Conservation (phyloP, 2,329 filamentous ascomycete genomes). For the Diplodia corticola region DNA sequence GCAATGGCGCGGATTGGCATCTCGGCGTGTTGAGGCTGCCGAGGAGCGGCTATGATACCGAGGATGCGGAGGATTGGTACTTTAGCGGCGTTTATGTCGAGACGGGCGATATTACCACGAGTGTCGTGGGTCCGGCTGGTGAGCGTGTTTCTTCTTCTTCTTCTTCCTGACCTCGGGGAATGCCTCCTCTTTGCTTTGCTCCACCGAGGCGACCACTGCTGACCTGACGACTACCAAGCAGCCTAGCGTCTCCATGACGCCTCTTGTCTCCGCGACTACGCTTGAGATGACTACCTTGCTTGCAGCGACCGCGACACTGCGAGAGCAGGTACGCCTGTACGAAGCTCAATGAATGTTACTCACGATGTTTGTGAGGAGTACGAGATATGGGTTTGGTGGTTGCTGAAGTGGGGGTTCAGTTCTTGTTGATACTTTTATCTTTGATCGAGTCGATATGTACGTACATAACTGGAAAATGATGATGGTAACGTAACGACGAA, state of each 20-base stretch:
- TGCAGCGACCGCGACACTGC: conserved; percentile 23
- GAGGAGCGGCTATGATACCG: conserved; percentile 55
- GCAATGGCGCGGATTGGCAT: conserved; percentile 72
- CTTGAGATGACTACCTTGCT: not conserved
- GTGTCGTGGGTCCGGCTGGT: conserved; percentile 28
- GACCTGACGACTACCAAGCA: not conserved
- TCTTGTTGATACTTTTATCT: not conserved
- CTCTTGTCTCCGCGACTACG: not conserved
- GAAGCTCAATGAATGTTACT: conserved; percentile 28
- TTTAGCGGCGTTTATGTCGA: conserved; percentile 73
- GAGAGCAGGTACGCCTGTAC: conserved; percentile 28
- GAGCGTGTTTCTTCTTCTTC: not conserved
- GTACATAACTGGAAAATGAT: not conserved
- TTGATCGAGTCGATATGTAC: not conserved
- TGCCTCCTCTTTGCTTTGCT: not conserved
- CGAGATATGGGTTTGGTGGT: not conserved
- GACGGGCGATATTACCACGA: conserved; percentile 47
- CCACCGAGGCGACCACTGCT: not conserved
- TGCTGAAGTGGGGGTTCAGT: not conserved
- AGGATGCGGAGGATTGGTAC: conserved; percentile 64
- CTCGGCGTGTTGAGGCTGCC: conserved; percentile 68
- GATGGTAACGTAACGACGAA: not conserved
- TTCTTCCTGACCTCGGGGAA: not conserved
- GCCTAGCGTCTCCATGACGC: not conserved
- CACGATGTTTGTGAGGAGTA: conserved; percentile 27